Evolutionary conservation across 371 early-diverging fungal genomes (phyloP), one percentile per base, ranked within the genome.

Genomic region (Ordospora colligata): DNA sequence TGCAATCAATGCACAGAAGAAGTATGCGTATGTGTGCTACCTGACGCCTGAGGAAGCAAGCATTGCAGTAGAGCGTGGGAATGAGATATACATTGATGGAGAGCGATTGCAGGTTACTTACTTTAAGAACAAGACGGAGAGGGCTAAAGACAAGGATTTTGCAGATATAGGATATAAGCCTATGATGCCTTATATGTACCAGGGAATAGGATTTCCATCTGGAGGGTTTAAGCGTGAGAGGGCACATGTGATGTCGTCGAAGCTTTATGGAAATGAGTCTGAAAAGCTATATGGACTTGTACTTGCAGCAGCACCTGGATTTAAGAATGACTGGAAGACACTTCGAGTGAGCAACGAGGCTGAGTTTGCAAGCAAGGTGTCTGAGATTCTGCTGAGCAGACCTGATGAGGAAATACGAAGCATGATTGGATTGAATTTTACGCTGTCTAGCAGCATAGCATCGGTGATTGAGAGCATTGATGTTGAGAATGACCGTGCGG

Each of bases 301-400:
- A 14, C 64, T 80, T 2, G 67, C 65, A 22, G 32, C 75, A 1
- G 84, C 84, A 9, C 78, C 70, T n/a, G 71, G 40, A 62, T 81
- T 77, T 66, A 53, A 64, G 27, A 68, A 77, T 14, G 66, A 82
- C 67, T 83, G 80, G 74, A 51, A 46, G 8, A 14, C 53, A 12
- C 73, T 79, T 11, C 79, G 80, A n/a, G 77, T 81, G 14, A 44
- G 51, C 19, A 73, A 77, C 9, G 71, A 67, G 44, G 75, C 71
- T 22, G 85, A 81, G 46, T 84, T 84, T 75, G 74, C 85, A n/a
- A 65, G 67, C 40, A 80, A 79, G 52, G 77, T 83, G 8, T 76
- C 81, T 12, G 74, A 66, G 32, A 50, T 78, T 67, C 72, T 83
- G 9, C 45, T 73, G 12, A 75, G 73, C 52, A 68, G 64, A 32